Conservation (phyloP, 208 protist species). For the Balamuthia mandrillaris region DNA sequence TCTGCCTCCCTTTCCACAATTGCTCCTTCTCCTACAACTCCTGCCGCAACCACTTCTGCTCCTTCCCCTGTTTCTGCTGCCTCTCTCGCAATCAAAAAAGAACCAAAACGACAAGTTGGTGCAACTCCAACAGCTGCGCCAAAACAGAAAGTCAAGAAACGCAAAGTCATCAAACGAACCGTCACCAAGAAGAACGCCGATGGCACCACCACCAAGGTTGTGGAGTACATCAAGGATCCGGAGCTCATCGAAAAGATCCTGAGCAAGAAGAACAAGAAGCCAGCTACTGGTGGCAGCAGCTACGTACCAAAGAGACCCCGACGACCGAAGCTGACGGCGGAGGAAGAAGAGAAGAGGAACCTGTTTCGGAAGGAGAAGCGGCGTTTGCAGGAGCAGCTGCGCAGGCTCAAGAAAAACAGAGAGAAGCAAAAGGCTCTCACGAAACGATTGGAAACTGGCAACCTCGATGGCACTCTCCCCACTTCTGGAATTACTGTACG, state of each 20-base stretch:
- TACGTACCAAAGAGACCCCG: neutral
- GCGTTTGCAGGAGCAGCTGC: conserved; percentile 40
- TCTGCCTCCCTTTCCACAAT: neutral
- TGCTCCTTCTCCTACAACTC: neutral
- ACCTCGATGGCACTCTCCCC: neutral
- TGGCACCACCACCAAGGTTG: conserved; percentile 37
- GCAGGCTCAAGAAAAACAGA: conserved; percentile 32
- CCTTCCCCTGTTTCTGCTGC: neutral
- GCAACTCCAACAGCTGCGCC: neutral
- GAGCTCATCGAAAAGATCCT: conserved; percentile 31
- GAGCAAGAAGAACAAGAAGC: conserved; percentile 36
- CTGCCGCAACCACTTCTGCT: neutral
- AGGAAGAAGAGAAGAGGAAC: conserved; percentile 40
- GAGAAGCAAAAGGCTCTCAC: neutral
- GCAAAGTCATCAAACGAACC: conserved; percentile 33
- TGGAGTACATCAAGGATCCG: conserved; percentile 58
- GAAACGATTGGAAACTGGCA: neutral
- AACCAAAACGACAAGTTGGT: neutral
- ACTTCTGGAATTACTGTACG: neutral
- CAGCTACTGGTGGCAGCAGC: neutral
- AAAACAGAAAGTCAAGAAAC: neutral
- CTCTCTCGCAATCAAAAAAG: neutral
- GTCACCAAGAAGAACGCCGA: conserved; percentile 48
- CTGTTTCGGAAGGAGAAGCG: conserved; percentile 30
- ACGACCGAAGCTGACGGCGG: conserved; percentile 39